These are phyloP conservation scores for Alloteropsis semialata DNA, from an alignment of 176 grass and related monocot genomes.

Conservation along the genomic window DNA sequence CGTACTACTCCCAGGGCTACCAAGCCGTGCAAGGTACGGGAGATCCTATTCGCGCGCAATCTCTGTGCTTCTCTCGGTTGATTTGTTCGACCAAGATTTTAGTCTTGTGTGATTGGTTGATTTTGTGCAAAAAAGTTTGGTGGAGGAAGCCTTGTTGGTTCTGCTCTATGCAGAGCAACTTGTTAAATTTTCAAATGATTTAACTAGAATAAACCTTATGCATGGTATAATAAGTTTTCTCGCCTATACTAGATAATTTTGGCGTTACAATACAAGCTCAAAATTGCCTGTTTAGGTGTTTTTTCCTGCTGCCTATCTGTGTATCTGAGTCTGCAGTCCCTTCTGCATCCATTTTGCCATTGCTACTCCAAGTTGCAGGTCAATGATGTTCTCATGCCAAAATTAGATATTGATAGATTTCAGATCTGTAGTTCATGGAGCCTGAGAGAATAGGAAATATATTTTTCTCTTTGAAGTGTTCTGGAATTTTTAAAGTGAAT, in stretches of 20 bases:
- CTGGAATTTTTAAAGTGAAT: background rate
- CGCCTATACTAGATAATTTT: too few relatives aligned
- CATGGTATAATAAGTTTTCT: background rate
- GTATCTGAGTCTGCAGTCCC: background rate
- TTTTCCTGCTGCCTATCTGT: background rate
- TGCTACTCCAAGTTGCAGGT: background rate
- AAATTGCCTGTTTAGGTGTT: background rate
- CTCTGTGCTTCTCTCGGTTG: background rate
- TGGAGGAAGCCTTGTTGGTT: background rate
- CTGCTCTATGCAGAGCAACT: background rate
- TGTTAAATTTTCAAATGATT: background rate
- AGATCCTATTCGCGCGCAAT: background rate
- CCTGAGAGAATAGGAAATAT: background rate
- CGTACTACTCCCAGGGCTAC: slow-evolving; percentile 73
- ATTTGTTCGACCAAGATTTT: background rate
- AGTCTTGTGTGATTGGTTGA: background rate
- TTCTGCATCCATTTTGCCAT: slow-evolving; percentile 3
- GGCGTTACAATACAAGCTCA: background rate
- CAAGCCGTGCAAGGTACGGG: slow-evolving; percentile 64
- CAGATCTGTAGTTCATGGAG: background rate
- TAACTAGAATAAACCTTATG: background rate
- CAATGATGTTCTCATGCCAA: background rate
- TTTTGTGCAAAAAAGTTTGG: background rate
- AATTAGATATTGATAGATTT: background rate
- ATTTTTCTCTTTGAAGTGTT: background rate